These are phyloP conservation scores for Solanum etuberosum DNA, from an alignment of 257 asterid genomes.

Conservation along the genomic window DNA sequence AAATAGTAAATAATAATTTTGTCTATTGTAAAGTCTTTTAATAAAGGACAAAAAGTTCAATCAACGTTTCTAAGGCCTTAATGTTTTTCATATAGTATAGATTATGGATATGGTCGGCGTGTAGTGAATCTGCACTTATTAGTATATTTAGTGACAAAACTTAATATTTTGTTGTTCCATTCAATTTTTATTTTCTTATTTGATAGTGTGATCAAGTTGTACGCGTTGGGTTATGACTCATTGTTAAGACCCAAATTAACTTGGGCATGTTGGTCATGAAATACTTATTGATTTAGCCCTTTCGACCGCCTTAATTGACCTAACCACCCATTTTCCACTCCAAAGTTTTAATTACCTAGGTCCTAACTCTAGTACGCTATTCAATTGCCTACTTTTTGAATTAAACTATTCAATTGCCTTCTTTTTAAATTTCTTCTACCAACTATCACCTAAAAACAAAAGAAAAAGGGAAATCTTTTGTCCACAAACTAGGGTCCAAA, in stretches of 20 bases:
- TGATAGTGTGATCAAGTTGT: not conserved
- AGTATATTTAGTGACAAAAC: not conserved
- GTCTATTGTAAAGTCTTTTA: not conserved
- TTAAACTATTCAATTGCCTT: not conserved
- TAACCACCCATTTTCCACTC: not conserved
- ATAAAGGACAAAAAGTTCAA: not conserved
- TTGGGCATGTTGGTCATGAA: not conserved
- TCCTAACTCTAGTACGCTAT: not conserved
- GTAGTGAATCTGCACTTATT: not conserved
- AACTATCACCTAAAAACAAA: not conserved
- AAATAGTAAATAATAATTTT: not conserved
- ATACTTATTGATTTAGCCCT: not conserved
- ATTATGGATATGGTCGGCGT: not conserved
- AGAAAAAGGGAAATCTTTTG: not conserved
- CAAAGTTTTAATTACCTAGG: not conserved
- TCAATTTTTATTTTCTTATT: not conserved
- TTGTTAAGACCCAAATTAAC: not conserved
- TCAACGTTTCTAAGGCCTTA: not conserved
- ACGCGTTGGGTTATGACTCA: not conserved
- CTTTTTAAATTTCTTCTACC: not conserved
- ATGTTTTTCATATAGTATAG: not conserved
- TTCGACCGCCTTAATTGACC: not conserved
- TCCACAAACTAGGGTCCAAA: not conserved
- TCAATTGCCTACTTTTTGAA: not conserved
- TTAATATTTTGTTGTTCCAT: not conserved